Evolutionary conservation across 306 rosid species (phyloP), one percentile per base, ranked within the genome.

Genomic region (Quercus dentata): DNA sequence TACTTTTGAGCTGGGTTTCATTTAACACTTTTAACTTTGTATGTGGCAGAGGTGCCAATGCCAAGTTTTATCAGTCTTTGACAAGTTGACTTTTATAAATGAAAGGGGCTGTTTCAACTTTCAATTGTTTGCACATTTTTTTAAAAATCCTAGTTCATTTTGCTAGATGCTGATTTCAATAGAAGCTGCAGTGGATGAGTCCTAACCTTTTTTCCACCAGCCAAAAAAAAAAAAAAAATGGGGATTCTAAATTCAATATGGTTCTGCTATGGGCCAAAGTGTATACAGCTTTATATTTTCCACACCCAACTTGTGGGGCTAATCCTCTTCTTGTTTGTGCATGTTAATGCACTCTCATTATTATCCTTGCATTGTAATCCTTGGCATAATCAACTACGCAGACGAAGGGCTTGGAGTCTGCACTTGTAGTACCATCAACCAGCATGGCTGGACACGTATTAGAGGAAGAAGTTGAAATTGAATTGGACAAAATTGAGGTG

Each of bases 391-490:
- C 52, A 46, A 46, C 80, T 81, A 3, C 81, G 85, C 90, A 90
- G 96, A 59, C 68, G 63, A 94, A 88, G 87, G 78, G 41, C 76
- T 76, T 14, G 11, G 94, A 88, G 73, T 79, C 94, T 3, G 83
- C 87, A 65, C 73, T 71, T 79, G 89, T 73, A 21, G 84, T 82
- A 58, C 97, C 94, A 74, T 80, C 92, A 49, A 92, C 94, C 76
- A 88, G 97, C 86, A 90, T 94, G 91, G 97, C 97, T 64, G 98
- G 92, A 79, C 91, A 87, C 74, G 92, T 90, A 75, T 80, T 79
- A 52, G 96, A 92, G 17, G 94, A 92, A 78, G 99, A 91, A 33
- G 90, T 88, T 81, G 97, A 95, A 61, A 84, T 88, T 74, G 98
- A 90, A 76, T 81, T 74, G 78, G 85, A 81, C 31, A 69, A 82